Evolutionary conservation across 768 basidiomycete genomes (phyloP), one percentile per base, ranked within the genome.

Genomic region (Mycena floridula): DNA sequence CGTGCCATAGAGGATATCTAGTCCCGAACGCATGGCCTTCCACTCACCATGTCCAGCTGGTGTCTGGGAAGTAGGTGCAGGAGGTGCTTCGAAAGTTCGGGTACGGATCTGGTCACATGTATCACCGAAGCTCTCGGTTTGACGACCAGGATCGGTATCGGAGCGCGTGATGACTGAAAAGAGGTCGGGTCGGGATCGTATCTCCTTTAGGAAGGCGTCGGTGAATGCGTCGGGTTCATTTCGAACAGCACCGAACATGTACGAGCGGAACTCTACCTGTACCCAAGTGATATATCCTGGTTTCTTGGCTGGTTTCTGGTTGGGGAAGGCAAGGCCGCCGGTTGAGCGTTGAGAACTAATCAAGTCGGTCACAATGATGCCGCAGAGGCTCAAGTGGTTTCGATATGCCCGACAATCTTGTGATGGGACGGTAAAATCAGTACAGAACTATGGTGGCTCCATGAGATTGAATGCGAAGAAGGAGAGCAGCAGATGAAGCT

Each of bases 181-280:
- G 2, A 61, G 46, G 25, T 65, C 59, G 2, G 60, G 64, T 6
- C 59, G 56, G 1, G 51, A 51, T n/a, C 57, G 51, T 15, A 65
- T 54, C 18, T 62, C 59, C 18, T 45, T 40, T 1, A 65, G 40
- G 26, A 65, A 65, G 7, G 56, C 54, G 0, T 47, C 37, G 3
- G 53, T 47, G 36, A 65, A 64, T 1, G 35, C 24, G 42, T 62
- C 57, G 1, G 40, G 52, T 12, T 64, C 58, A 40, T 59, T 53
- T 24, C 53, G 51, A 22, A 65, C 21, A 5, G 62, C 64, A 1
- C 64, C 63, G 23, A 65, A 65, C 42, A 65, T 52, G 43, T 59
- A 54, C 5, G 49, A 40, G 7, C 62, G 51, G 2, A 12, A 8
- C 24, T 61, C 52, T 15, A 55, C 0, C 41, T 63, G 52, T 7